Evolutionary conservation across 2,329 filamentous ascomycete species (phyloP), one percentile per base, ranked within the genome.

Genomic region (Aureobasidium pullulans): DNA sequence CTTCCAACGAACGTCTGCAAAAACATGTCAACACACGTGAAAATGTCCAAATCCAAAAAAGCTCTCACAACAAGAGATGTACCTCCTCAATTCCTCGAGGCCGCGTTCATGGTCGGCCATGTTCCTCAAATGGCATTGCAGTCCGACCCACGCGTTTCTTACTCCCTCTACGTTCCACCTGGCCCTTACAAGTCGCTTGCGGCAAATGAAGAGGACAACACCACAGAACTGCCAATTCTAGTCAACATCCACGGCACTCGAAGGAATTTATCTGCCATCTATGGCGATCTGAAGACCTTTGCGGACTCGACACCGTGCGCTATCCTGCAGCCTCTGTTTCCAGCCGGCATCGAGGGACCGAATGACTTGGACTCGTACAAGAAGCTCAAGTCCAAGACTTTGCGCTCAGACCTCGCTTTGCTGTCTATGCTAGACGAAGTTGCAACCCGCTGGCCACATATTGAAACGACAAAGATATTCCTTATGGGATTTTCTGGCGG

Each of bases 351-450:
- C 0, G 56, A 50, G 19, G 56, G 37, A 31, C 44, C 56, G 6
- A 50, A 49, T 5, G 56, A 59, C n/a, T 11, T 59, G n/a, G 56
- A 59, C 56, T 49, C 56, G 2, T 59, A 59, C 28, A 59, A 59
- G 10, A 50, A 42, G 3, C 56, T 59, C 11, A 31, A 15, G 10
- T 59, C 56, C 28, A 59, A 42, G 56, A 49, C 11, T 28, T 2
- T 42, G 8, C 13, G 15, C 0, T 49, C 56, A 1, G 44, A 50
- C n/a, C 34, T 50, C 2, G 29, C 23, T 10, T 15, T 59, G 8
- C 34, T 59, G 23, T 59, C 56, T 1, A 59, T 59, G 0, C 44
- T 59, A 11, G 56, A 59, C 11, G 56, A 59, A 6, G 44, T 49
- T 10, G 43, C 6, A 2, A 2, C 6, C 2, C 44, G 47, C 10